phyloP scores from a whole-genome alignment of 345 rosid species.

The Abelmoschus esculentus region DNA sequence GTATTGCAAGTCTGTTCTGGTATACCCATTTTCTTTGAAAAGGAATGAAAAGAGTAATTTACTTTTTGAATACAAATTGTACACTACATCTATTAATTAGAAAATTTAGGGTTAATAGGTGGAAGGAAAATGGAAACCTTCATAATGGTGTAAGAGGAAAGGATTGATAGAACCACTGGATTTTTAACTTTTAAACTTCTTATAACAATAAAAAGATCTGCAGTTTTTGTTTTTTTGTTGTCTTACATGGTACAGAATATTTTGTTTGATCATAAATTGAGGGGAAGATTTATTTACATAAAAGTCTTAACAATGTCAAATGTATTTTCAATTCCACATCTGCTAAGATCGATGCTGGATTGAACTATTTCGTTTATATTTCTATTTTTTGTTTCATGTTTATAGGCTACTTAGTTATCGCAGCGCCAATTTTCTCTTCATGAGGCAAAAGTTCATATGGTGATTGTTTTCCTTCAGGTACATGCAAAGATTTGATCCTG shows the following conservation, averaged over 20 bases:
- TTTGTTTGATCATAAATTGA: neutral
- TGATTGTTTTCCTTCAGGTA: slow-evolving; percentile 36
- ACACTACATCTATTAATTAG: neutral
- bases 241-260: neutral
- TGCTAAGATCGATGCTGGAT: neutral
- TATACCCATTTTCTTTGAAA: neutral
- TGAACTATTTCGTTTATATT: neutral
- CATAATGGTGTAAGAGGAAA: neutral
- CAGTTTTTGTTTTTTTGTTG: neutral
- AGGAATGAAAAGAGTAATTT: neutral
- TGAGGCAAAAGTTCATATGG: neutral
- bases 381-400: neutral
- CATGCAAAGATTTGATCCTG: slow-evolving; percentile 73
- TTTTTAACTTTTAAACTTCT: neutral
- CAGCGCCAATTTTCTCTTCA: neutral
- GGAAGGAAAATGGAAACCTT: neutral
- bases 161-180: neutral
- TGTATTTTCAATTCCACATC: neutral
- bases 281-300: neutral
- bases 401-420: neutral
- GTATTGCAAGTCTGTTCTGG: neutral
- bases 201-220: neutral
- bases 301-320: neutral
- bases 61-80: neutral
- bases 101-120: neutral